Percentiles rank a stretch among this genome's conserved stretches.
phyloP scores from a whole-genome alignment of 1,284 basidiomycete genomes.

The Trametes sp. region DNA sequence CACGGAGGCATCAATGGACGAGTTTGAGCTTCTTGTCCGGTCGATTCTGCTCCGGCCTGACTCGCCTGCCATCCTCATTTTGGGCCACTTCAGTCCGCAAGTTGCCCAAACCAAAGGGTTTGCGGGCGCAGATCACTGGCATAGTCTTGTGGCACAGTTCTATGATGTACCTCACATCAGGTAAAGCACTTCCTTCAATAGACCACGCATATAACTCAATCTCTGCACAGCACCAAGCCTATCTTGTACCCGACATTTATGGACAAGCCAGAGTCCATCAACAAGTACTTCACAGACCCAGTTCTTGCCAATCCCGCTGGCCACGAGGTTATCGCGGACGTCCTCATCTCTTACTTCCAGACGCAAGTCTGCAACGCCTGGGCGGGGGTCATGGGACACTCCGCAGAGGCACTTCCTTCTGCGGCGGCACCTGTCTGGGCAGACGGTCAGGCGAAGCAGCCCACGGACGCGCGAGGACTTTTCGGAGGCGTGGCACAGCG shows the following conservation, averaged over 20 bases:
- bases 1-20: constrained; percentile 74
- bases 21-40: constrained; percentile 91
- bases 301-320: constrained; percentile 83
- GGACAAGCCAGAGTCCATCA: constrained; percentile 70
- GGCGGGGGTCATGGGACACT: constrained; percentile 74
- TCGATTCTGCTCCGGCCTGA: constrained; percentile 89
- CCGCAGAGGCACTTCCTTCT: constrained; percentile 64
- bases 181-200: constrained; percentile 41
- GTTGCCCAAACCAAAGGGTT: constrained; percentile 81
- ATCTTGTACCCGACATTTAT: constrained; percentile 86
- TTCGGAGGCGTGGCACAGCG: constrained; percentile 79
- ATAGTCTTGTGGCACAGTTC: constrained; percentile 90
- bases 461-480: constrained; percentile 60
- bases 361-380: constrained; percentile 87
- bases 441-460: constrained; percentile 41
- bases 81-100: constrained; percentile 93
- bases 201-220: constrained; percentile 1
- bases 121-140: constrained; percentile 87
- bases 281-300: constrained; percentile 82
- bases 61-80: constrained; percentile 87
- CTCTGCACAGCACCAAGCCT: constrained; percentile 72
- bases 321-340: constrained; percentile 86
- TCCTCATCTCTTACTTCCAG: constrained; percentile 88
- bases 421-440: constrained; percentile 46
- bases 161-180: constrained; percentile 93